Evolutionary conservation across 2,329 filamentous ascomycete genomes (phyloP).

Genomic region (Xylaria multiplex): DNA sequence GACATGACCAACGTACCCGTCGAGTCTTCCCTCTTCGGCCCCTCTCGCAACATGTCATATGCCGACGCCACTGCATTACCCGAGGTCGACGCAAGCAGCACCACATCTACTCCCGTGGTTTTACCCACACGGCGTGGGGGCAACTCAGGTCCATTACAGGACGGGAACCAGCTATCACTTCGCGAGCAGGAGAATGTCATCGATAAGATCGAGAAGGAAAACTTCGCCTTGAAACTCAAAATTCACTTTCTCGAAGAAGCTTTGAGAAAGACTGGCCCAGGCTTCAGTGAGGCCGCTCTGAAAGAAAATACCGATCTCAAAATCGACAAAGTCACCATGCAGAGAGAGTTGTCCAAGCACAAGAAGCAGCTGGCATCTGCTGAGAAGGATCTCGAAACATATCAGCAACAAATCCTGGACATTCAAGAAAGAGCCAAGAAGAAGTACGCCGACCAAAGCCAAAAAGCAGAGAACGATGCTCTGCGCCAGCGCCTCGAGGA

Average conservation of each 20-base stretch:
- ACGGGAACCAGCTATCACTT: conserved; percentile 89
- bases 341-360: conserved; percentile 85
- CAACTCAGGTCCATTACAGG: conserved; percentile 75
- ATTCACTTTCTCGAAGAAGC: conserved; percentile 97
- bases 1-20: conserved; percentile 75
- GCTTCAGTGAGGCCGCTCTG: conserved; percentile 87
- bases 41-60: conserved; percentile 72
- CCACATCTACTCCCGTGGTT: conserved; percentile 82
- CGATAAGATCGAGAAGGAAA: conserved; percentile 97
- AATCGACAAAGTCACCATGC: conserved; percentile 87
- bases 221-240: conserved; percentile 95
- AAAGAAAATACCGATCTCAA: conserved; percentile 97
- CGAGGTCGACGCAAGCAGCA: conserved; percentile 80
- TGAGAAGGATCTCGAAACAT: conserved; percentile 86
- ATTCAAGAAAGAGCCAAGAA: conserved; percentile 83
- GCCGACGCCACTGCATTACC: conserved; percentile 79
- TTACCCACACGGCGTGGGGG: conserved; percentile 71
- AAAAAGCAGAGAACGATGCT: conserved; percentile 69
- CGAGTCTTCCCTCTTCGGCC: conserved; percentile 76
- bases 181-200: conserved; percentile 96
- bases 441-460: conserved; percentile 76
- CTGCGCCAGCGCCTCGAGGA: conserved; percentile 67
- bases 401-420: conserved; percentile 82
- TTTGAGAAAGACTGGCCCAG: conserved; percentile 84
- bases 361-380: conserved; percentile 84